A percentile compares a stretch with the other conserved stretches of the same genome.
These are phyloP conservation scores for Zarea fungicola DNA, from an alignment of 2,329 filamentous ascomycete genomes.

Conservation along the genomic window DNA sequence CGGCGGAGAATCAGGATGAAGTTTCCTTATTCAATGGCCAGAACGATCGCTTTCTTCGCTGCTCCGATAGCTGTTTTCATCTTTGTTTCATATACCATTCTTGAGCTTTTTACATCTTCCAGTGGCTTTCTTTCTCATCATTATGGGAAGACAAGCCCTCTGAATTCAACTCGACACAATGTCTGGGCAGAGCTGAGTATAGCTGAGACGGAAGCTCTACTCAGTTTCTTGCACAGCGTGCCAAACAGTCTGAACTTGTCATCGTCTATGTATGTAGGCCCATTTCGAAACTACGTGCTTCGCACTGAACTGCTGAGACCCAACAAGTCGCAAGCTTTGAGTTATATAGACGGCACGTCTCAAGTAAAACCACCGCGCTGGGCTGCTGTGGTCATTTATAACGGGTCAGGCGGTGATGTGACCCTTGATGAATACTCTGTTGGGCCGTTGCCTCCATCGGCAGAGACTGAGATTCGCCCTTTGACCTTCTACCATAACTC, in stretches of 20 bases:
- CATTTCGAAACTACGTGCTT: neutral
- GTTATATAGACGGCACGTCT: neutral
- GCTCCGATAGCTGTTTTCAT: neutral
- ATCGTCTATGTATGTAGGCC: neutral
- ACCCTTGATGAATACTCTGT: conserved; percentile 4
- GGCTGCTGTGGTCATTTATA: neutral
- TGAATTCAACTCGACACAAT: neutral
- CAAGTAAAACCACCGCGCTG: neutral
- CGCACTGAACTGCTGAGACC: neutral
- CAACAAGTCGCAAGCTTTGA: neutral
- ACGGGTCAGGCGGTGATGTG: neutral
- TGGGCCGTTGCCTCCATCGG: neutral
- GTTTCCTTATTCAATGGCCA: neutral
- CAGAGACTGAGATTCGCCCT: neutral
- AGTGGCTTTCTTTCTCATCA: neutral
- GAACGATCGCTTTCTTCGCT: neutral
- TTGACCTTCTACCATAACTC: conserved; percentile 7
- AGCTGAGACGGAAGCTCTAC: neutral
- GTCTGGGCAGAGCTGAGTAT: neutral
- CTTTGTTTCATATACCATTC: neutral
- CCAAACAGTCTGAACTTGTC: conserved; percentile 1
- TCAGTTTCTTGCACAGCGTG: neutral
- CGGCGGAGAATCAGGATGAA: neutral
- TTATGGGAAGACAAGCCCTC: neutral
- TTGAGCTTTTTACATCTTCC: neutral